Evolutionary conservation across 176 grass and related monocot genomes (phyloP), one percentile per base, ranked within the genome.

Genomic region (Paspalum notatum): DNA sequence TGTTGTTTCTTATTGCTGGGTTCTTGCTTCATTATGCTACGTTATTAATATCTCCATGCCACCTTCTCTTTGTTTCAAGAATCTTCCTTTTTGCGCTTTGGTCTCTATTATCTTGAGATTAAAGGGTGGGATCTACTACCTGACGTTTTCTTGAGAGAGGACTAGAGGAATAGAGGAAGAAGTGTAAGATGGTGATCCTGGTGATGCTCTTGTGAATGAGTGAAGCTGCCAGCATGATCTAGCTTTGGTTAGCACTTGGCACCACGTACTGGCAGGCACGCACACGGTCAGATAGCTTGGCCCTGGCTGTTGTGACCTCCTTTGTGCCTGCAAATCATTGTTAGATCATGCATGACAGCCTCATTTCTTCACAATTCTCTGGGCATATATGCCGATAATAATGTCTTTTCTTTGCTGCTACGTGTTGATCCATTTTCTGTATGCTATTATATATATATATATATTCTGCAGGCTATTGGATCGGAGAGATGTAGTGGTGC

Each of bases 161-260:
- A 12, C 8, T 15, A 4, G n/a, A 3, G 21, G 20, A 58, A n/a
- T 10, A 44, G 12, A 60, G 6, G 58, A 61, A 14, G 58, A 61
- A 61, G 16, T 1, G 48, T 1, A 17, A 49, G 24, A 44, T 62
- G 65, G 6, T 43, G 43, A 22, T 71, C 22, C 17, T 17, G 4
- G 22, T 49, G 42, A 60, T 87, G 89, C 72, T 25, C 81, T 46
- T 80, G 76, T 76, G 89, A 91, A 91, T 68, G 89, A 84, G 77
- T 91, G 85, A 91, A 91, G 89, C 89, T 91, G 89, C 89, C 89
- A 91, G 89, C 89, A 87, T 91, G 89, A 91, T 91, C 89, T 87
- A 91, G 66, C 85, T 91, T 72, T 76, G 77, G 60, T 76, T 91
- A 42, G 24, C 52, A 38, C 48, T 76, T 91, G 49, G 24, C 52